Base-by-base conservation (phyloP, 805 yeast genomes). In the Candida incommunis region DNA sequence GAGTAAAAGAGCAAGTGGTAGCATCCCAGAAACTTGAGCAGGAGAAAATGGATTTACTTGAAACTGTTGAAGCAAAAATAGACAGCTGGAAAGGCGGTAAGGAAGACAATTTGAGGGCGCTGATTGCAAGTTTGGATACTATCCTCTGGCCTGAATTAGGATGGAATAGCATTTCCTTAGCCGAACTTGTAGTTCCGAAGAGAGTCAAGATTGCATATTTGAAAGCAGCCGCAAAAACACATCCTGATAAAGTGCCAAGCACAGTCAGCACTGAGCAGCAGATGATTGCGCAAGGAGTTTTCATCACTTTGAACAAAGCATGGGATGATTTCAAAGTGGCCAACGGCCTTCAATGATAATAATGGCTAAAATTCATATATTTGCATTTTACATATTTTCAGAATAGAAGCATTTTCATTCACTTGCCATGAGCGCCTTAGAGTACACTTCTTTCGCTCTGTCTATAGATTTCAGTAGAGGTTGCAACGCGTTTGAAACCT, bases 211-310 rank as follows among this genome's bases (percentile, higher is more conserved):
- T 90, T 29, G 69, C 70, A 18, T 92, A 92, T 61, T 75, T 82
- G 85, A 81, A 79, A 55, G 90, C 85, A 1, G 84, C 80, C 41
- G 75, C 85, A 43, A 69, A 75, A 46, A 80, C 84, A 3, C 92
- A 82, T 55, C 92, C 92, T 0, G 99, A 92, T 61, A 92, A 92
- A 60, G 66, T 88, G 22, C 67, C 76, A 4, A 57, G 63, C n/a
- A 61, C 63, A 21, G 75, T 80, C 1, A 66, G 78, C 4, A 66
- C 78, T 3, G 94, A 86, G 54, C 75, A 76, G 46, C 80, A 81
- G 58, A 74, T 90, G 80, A 70, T 90, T 41, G 92, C 96, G 15
- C 90, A 88, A 54, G 78, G 77, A 22, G 90, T 90, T 0, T 92
- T 92, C 58, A 82, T 87, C 34, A 70, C 78, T 0, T 66, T 92